Evolutionary conservation across 352 stramenopile genomes (phyloP), one percentile per base, ranked within the genome.

Genomic region (Plasmopara viticola): DNA sequence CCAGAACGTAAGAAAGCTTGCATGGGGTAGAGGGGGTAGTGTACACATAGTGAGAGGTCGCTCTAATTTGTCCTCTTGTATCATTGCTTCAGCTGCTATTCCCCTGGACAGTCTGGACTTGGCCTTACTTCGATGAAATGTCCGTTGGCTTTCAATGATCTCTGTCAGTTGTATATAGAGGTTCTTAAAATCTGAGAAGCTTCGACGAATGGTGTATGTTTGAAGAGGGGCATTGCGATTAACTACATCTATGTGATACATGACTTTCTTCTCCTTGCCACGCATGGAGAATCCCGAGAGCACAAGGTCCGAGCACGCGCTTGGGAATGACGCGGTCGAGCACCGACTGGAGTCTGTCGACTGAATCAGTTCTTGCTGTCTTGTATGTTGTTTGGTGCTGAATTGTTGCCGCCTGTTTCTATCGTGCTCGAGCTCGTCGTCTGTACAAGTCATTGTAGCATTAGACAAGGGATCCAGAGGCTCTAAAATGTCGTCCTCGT

Each of bases 161-260:
- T 86, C 72, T 15, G 57, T 69, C n/a, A 94, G 59, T 37, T 86
- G 69, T 33, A 51, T 62, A 58, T 94, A 75, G 9, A 94, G 70
- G 17, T 79, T 59, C 64, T 89, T 89, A 47, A 94, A 94, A 56
- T 88, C 80, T 38, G 76, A 84, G 61, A 88, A 94, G 45, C 83
- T 87, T 20, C 80, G 80, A 7, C 83, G 78, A 63, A 94, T 94
- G 13, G 83, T 94, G 58, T 94, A 94, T 18, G 83, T 91, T 53
- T 83, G 72, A 25, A 92, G 70, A 28, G 84, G 75, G 44, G 70
- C 81, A 49, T 88, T 70, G 44, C 74, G 70, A 58, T 78, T 66
- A 39, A 86, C 70, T 37, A 94, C 77, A 59, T 94, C 83, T 46
- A 94, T 86, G 60, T 94, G 83, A 60, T 91, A 94, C 83, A 94